Base-by-base conservation (phyloP, 805 yeast species). In the Nakazawaea populi region DNA sequence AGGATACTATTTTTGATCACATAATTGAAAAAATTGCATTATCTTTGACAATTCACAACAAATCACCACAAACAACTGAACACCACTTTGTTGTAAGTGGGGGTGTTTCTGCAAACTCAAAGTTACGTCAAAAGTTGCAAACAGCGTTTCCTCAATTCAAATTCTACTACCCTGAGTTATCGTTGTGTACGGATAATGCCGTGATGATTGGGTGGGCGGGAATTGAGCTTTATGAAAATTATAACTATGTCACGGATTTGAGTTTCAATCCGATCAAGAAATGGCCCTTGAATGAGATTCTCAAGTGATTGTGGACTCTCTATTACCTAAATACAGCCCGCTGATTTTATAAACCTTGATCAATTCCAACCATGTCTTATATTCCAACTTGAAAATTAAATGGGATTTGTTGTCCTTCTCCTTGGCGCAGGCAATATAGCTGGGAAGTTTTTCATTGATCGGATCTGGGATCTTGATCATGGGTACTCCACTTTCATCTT, bases 121-220 rank as follows among this genome's bases (percentile, higher is more conserved):
- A 69, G 31, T 67, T 89, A 12, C 69, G 96, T 48, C 53, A 64
- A 6, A 75, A 75, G 68, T 63, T 87, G 5, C 50, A 65, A n/a
- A 10, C 11, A 32, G 18, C 31, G 5, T 49, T 49, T 41, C 47
- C 47, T 6, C 28, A 44, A 10, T 49, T 49, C 48, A 57, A 62
- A 1, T 79, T 83, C 44, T 79, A 79, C 56, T 89, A 82, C 58
- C 96, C 97, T 0, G 82, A 79, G 24, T 70, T 82, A 2, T 67
- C 74, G 1, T 69, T 90, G 53, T 94, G 99, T 62, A 89, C 97
- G 0, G 99, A 94, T 61, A 94, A 94, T 65, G 96, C 97, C 0
- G 80, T 89, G 2, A 94, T 94, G 99, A 94, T 94, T 48, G 99
- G 97, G 1, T 89, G 95, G 83, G 96, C 98, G 0, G 99, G 97